These are phyloP conservation scores for Ophiocordyceps camponoti-floridani DNA, from an alignment of 2,329 filamentous ascomycete species.

Conservation along the genomic window DNA sequence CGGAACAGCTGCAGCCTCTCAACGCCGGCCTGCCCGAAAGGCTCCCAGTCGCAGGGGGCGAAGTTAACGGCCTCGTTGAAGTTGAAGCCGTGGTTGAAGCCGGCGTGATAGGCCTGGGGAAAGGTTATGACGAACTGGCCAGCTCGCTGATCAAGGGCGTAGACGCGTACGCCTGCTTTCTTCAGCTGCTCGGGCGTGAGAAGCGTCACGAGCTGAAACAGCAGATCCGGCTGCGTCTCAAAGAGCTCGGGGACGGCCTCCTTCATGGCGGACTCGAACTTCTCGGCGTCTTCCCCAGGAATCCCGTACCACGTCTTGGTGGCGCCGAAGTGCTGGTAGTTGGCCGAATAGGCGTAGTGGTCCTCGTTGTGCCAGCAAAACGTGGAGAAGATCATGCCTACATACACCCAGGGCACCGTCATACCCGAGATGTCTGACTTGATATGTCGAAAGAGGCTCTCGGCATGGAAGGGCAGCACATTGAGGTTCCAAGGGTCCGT, in stretches of 20 bases:
- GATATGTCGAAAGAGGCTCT: slow-evolving; percentile 91
- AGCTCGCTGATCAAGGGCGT: slow-evolving; percentile 86
- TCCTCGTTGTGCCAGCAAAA: slow-evolving; percentile 99
- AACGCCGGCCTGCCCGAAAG: slow-evolving; percentile 72
- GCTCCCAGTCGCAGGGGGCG: slow-evolving; percentile 88
- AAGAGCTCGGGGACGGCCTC: slow-evolving; percentile 92
- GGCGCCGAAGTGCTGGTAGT: slow-evolving; percentile 94
- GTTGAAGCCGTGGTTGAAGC: slow-evolving; percentile 97
- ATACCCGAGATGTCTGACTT: slow-evolving; percentile 97
- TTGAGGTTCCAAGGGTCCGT: slow-evolving; percentile 94
- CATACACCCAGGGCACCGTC: slow-evolving; percentile 98
- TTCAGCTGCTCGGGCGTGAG: slow-evolving; percentile 83
- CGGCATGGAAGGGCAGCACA: slow-evolving; percentile 72
- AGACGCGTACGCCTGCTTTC: slow-evolving; percentile 85
- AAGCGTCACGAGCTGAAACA: slow-evolving; percentile 95
- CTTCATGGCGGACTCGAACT: slow-evolving; percentile 89
- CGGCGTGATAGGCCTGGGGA: slow-evolving; percentile 90
- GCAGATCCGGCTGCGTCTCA: slow-evolving; percentile 85
- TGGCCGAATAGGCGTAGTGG: slow-evolving; percentile 92
- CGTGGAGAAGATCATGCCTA: slow-evolving; percentile 98
- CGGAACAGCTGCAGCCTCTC: slow-evolving; percentile 74
- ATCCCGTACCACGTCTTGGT: slow-evolving; percentile 99
- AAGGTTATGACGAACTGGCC: slow-evolving; percentile 96
- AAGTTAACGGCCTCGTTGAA: slow-evolving; percentile 99
- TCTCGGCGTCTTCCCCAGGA: slow-evolving; percentile 79